These are phyloP conservation scores for Rhipidocladum racemiflorum DNA, from an alignment of 176 grass and related monocot genomes.

Conservation along the genomic window DNA sequence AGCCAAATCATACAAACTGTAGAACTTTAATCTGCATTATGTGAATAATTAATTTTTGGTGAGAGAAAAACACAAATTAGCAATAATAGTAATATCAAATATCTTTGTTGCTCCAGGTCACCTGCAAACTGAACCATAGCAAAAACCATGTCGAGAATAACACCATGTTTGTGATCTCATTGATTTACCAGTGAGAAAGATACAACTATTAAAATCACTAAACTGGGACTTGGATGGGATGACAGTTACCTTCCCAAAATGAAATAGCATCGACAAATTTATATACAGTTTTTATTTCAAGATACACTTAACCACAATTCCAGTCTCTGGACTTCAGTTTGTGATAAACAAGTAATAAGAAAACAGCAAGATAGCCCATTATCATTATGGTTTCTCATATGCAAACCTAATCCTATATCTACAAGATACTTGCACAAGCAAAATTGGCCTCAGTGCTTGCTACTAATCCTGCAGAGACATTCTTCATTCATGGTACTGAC, in stretches of 20 bases:
- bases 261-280: slow-evolving; percentile 28
- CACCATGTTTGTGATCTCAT: background rate
- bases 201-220: background rate
- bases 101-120: too few relatives aligned
- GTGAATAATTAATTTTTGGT: too few relatives aligned
- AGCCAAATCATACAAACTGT: too few relatives aligned
- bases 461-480: slow-evolving; percentile 30
- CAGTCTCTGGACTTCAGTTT: slow-evolving; percentile 19
- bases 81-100: too few relatives aligned
- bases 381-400: slow-evolving; percentile 16
- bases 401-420: slow-evolving; percentile 46
- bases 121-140: too few relatives aligned
- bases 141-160: background rate
- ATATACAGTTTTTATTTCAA: slow-evolving; percentile 41
- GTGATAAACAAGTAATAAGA: slow-evolving; percentile 13
- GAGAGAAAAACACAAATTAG: too few relatives aligned
- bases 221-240: background rate
- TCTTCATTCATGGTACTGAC: slow-evolving; percentile 23
- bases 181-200: background rate
- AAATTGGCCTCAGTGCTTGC: slow-evolving; percentile 51
- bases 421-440: slow-evolving; percentile 45
- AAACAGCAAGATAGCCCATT: slow-evolving; percentile 40
- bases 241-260: slow-evolving; percentile 11
- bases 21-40: too few relatives aligned
- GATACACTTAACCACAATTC: slow-evolving; percentile 33